Percentiles rank a stretch among this genome's conserved stretches.
These are phyloP conservation scores for Deinandra increscens DNA, from an alignment of 129 eudicot species.

Conservation along the genomic window DNA sequence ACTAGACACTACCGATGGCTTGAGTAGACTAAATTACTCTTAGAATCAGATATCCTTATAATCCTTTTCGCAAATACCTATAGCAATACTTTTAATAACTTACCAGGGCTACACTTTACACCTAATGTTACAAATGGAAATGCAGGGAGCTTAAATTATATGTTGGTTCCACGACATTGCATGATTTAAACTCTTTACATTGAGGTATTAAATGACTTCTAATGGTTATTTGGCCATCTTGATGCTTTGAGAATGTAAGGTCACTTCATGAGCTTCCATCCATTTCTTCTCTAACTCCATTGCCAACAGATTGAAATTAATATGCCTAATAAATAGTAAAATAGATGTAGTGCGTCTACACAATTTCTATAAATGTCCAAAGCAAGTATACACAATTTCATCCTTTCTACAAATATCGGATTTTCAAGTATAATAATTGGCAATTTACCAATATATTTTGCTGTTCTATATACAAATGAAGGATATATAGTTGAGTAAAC, in stretches of 20 bases:
- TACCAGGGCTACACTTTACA: background rate
- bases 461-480: background rate
- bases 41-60: background rate
- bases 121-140: background rate
- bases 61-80: background rate
- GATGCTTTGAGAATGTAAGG: conserved; percentile 5
- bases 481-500: background rate
- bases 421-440: background rate
- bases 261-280: background rate
- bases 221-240: background rate
- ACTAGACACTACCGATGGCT: no score
- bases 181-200: background rate
- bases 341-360: background rate
- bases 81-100: background rate
- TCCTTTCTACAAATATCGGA: background rate
- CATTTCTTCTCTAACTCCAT: conserved; percentile 1
- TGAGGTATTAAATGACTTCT: background rate
- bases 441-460: background rate
- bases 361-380: background rate
- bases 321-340: background rate
- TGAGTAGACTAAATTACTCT: background rate
- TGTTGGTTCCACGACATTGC: no score
- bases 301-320: background rate
- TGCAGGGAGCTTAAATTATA: background rate
- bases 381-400: background rate